Conservation (phyloP, 2,329 filamentous ascomycete species). For the Blumeriella jaapii region DNA sequence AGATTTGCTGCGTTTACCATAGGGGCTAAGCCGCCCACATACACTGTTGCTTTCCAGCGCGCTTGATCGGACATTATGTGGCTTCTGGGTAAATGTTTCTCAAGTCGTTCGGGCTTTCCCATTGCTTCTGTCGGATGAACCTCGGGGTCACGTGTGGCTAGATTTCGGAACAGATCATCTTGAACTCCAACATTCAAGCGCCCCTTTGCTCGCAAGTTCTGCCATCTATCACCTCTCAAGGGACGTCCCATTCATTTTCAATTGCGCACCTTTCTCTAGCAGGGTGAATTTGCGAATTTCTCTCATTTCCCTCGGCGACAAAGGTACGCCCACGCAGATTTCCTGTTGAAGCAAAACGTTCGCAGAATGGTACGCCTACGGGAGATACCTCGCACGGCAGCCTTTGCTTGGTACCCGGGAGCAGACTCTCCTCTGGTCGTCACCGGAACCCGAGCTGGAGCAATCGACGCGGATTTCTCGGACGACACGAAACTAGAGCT, state of each 20-base stretch:
- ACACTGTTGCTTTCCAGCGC: constrained; percentile 82
- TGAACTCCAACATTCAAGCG: too few relatives aligned
- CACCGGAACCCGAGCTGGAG: constrained; percentile 88
- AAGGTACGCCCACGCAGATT: constrained; percentile 7
- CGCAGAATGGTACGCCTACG: constrained; percentile 78
- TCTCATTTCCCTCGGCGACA: background rate
- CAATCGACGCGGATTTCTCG: constrained; percentile 94
- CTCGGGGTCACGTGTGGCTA: constrained; percentile 6
- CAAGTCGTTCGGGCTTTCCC: background rate
- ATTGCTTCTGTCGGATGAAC: background rate
- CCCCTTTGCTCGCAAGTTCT: constrained; percentile 4
- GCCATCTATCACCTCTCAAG: constrained; percentile 6
- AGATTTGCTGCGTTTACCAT: constrained; percentile 65
- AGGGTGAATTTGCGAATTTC: constrained; percentile 2
- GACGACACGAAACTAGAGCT: constrained; percentile 94
- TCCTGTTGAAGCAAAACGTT: constrained; percentile 10
- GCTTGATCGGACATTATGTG: constrained; percentile 63
- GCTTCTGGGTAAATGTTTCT: background rate
- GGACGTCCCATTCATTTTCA: constrained; percentile 14
- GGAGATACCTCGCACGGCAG: constrained; percentile 92
- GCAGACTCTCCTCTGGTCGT: constrained; percentile 70
- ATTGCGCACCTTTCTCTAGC: constrained; percentile 8
- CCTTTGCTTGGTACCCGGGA: constrained; percentile 92
- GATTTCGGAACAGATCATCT: background rate
- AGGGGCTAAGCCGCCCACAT: constrained; percentile 79